A percentile compares a stretch with the other conserved stretches of the same genome.
These are phyloP conservation scores for Fraxinus excelsior DNA, from an alignment of 257 asterid species.

Conservation along the genomic window DNA sequence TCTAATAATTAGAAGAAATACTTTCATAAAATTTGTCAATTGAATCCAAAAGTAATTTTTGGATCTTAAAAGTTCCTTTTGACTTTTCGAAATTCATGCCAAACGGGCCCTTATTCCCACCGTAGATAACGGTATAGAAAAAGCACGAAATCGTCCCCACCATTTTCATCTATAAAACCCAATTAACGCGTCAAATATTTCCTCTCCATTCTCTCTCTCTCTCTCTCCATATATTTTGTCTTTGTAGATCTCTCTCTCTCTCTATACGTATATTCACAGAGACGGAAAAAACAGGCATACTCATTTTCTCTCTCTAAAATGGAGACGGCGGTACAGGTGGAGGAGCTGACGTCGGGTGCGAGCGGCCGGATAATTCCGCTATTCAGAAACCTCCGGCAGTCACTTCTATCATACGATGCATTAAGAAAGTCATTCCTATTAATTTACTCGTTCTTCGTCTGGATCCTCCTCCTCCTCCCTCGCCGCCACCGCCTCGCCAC, in stretches of 20 bases:
- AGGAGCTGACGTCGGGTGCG: constrained; percentile 97
- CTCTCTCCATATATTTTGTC: background rate
- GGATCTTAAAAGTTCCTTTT: too few relatives aligned
- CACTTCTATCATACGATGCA: constrained; percentile 58
- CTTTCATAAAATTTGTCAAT: too few relatives aligned
- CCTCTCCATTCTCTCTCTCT: background rate
- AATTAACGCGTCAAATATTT: constrained; percentile 28
- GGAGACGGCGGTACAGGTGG: constrained; percentile 71
- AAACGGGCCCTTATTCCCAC: background rate
- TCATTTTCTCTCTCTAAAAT: constrained; percentile 25
- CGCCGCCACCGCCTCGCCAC: constrained; percentile 56
- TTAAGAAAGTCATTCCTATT: constrained; percentile 42
- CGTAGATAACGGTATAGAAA: constrained; percentile 21
- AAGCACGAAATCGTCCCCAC: too few relatives aligned
- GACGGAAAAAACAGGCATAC: background rate
- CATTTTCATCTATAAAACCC: constrained; percentile 25
- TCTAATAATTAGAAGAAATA: too few relatives aligned
- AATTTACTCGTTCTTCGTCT: constrained; percentile 65
- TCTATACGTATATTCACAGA: background rate
- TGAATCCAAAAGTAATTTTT: too few relatives aligned
- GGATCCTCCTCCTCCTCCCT: constrained; percentile 71
- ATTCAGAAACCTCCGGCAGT: constrained; percentile 63
- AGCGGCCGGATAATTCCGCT: constrained; percentile 95
- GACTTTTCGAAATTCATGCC: too few relatives aligned
- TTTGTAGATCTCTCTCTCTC: constrained; percentile 2